Evolutionary conservation across 2,329 filamentous ascomycete genomes (phyloP).

Genomic region (Cladophialophora yegresii): DNA sequence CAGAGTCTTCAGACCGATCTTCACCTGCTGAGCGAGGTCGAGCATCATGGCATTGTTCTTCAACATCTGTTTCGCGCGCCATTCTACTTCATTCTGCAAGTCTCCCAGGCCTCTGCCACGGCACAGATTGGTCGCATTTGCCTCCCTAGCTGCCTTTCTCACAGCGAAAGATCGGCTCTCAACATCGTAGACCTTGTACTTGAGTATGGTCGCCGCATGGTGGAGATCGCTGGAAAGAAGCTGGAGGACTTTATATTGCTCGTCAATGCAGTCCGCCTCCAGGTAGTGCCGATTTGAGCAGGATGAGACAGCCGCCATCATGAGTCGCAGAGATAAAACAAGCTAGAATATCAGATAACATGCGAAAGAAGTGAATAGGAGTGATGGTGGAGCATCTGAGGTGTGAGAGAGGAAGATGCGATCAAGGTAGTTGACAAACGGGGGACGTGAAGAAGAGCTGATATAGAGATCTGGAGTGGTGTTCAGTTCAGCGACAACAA

Average conservation of each 20-base stretch:
- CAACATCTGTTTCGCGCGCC: background rate
- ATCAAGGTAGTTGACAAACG: background rate
- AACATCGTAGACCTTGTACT: constrained; percentile 15
- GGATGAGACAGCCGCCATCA: constrained; percentile 12
- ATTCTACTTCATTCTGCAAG: background rate
- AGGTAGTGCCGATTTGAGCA: constrained; percentile 6
- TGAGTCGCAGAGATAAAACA: background rate
- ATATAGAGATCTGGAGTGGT: background rate
- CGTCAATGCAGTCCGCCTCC: constrained; percentile 16
- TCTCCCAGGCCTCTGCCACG: background rate
- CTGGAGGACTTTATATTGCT: constrained; percentile 15
- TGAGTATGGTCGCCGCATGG: constrained; percentile 11
- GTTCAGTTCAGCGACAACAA: background rate
- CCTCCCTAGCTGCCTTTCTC: constrained; percentile 15
- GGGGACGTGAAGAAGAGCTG: background rate
- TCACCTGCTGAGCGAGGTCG: constrained; percentile 9
- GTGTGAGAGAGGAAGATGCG: background rate
- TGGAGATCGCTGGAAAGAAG: constrained; percentile 10
- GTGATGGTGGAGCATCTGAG: background rate
- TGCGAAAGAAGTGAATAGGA: background rate
- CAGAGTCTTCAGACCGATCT: constrained; percentile 15
- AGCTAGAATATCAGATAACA: constrained; percentile 1
- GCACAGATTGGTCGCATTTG: background rate
- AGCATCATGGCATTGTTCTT: constrained; percentile 7
- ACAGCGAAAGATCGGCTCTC: constrained; percentile 9